Evolutionary conservation across 2,329 filamentous ascomycete species (phyloP).

Genomic region (Exophiala phaeomuriformis): DNA sequence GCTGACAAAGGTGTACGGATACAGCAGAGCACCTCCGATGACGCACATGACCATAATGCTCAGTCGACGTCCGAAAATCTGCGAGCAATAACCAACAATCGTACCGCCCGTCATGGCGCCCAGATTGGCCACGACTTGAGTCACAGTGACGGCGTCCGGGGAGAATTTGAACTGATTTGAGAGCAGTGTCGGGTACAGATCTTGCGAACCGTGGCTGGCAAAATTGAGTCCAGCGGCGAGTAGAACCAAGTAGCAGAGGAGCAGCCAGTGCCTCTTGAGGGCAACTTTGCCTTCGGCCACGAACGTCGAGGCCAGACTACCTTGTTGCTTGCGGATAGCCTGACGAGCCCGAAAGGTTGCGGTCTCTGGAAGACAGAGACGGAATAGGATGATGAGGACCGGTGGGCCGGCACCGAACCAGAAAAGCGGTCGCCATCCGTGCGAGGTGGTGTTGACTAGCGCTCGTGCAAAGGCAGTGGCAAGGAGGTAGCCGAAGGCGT

Average conservation of each 20-base stretch:
- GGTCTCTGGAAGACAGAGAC: conserved; percentile 72
- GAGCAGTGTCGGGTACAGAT: conserved; percentile 56
- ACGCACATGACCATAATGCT: conserved; percentile 59
- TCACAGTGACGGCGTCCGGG: conserved; percentile 56
- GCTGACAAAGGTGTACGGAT: conserved; percentile 69
- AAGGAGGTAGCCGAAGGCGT: conserved; percentile 58
- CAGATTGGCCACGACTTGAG: conserved; percentile 64
- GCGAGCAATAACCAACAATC: conserved; percentile 58
- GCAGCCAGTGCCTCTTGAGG: conserved; percentile 68
- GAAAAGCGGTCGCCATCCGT: conserved; percentile 77
- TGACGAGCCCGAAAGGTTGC: conserved; percentile 60
- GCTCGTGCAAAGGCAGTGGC: conserved; percentile 48
- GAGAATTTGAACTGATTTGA: conserved; percentile 52
- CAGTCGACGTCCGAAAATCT: conserved; percentile 62
- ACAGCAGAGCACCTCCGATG: conserved; percentile 67
- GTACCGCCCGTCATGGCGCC: conserved; percentile 64
- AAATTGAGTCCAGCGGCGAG: conserved; percentile 91
- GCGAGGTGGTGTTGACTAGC: conserved; percentile 59
- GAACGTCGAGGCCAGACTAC: conserved; percentile 60
- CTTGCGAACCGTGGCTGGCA: conserved; percentile 55
- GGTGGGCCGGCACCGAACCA: conserved; percentile 84
- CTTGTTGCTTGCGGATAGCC: conserved; percentile 52
- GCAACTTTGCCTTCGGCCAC: conserved; percentile 70
- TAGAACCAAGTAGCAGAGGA: conserved; percentile 73
- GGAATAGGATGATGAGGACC: conserved; percentile 70